phyloP scores from a whole-genome alignment of 257 asterid genomes.

The Salvia splendens region DNA sequence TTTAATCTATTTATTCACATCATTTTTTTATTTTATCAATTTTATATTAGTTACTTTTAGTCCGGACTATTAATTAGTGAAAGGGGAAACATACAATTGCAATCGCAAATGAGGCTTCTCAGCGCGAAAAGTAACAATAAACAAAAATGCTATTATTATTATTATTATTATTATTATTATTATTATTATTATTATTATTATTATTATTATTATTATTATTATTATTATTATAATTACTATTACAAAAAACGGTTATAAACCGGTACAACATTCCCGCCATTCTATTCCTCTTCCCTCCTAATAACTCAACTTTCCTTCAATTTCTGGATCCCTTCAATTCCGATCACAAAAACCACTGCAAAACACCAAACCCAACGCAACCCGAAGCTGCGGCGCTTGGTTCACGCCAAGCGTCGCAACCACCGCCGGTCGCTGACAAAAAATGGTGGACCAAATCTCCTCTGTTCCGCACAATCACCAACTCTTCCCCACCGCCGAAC shows the following conservation, averaged over 20 bases:
- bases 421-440: background rate
- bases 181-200: background rate
- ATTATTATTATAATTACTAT: background rate
- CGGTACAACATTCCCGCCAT: slow-evolving; percentile 43
- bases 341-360: background rate
- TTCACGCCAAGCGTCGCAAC: slow-evolving; percentile 55
- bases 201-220: background rate
- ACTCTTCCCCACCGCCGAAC: slow-evolving; percentile 23
- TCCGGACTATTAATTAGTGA: no score
- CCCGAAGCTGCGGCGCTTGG: slow-evolving; percentile 52
- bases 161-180: background rate
- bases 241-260: slow-evolving; percentile 44
- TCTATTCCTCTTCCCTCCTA: background rate
- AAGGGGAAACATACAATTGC: no score
- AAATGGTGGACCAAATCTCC: slow-evolving; percentile 39
- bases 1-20: no score
- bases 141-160: background rate
- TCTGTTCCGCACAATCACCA: slow-evolving; percentile 30
- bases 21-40: no score
- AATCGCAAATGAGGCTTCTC: no score
- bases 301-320: background rate
- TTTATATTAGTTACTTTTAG: no score
- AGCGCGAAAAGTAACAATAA: no score
- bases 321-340: background rate
- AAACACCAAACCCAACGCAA: slow-evolving; percentile 4